Evolutionary conservation across 768 basidiomycete species (phyloP).

Genomic region (Kwoniella heveanensis): DNA sequence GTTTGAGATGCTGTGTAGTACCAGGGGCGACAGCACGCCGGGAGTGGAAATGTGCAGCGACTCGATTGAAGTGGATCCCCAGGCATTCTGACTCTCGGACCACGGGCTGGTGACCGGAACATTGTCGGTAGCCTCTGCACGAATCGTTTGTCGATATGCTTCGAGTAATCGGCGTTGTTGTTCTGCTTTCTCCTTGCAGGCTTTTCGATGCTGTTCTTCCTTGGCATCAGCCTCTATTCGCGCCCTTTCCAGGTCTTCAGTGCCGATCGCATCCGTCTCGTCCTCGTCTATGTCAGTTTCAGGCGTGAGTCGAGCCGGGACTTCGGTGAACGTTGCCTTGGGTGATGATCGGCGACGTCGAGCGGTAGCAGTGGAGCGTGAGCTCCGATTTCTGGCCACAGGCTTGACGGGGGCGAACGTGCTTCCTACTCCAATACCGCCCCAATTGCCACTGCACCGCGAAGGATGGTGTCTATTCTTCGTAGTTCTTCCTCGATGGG

Average conservation of each 20-base stretch:
- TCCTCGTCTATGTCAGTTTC: conserved; percentile 17
- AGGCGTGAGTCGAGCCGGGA: conserved; percentile 2
- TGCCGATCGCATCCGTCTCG: conserved; percentile 41
- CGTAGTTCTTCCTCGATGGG: conserved; percentile 26
- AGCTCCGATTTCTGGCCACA: conserved; percentile 12
- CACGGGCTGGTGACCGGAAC: conserved; percentile 20
- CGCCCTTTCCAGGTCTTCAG: conserved; percentile 42
- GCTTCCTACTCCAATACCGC: conserved; percentile 43
- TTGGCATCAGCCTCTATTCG: conserved; percentile 38
- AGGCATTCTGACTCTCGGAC: conserved; percentile 20
- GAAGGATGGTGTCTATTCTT: conserved; percentile 18
- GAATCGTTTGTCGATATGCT: conserved; percentile 32
- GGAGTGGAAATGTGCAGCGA: conserved; percentile 25
- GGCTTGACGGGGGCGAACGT: conserved; percentile 7
- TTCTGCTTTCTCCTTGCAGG: conserved; percentile 30
- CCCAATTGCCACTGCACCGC: conserved; percentile 33
- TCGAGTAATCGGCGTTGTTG: conserved; percentile 33
- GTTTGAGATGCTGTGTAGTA: conserved; percentile 30
- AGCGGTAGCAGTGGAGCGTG: conserved; percentile 14
- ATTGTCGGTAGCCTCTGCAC: conserved; percentile 14
- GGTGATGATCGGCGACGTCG: conserved; percentile 18
- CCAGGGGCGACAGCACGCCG: conserved; percentile 34
- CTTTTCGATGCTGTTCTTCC: conserved; percentile 37
- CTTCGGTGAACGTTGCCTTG: background rate
- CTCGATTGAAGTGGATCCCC: conserved; percentile 31